Conservation (phyloP, 352 stramenopile genomes). For the Phytophthora megakarya region DNA sequence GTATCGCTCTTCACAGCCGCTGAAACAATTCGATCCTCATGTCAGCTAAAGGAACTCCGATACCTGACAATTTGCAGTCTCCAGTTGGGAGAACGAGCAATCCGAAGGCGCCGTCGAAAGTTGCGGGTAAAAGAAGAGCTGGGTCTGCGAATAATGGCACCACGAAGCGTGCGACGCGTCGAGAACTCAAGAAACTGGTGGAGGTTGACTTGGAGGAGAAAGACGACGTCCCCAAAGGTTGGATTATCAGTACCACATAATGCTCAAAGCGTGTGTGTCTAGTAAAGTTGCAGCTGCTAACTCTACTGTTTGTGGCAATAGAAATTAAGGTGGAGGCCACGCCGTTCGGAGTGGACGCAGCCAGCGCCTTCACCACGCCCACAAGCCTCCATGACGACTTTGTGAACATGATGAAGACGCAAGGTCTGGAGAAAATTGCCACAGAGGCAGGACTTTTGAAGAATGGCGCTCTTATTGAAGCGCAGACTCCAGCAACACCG, state of each 20-base stretch:
- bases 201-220: constrained; percentile 83
- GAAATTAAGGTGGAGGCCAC: constrained; percentile 30
- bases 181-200: constrained; percentile 80
- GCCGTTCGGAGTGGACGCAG: constrained; percentile 49
- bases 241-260: background rate
- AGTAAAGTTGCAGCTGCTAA: background rate
- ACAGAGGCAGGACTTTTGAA: constrained; percentile 79
- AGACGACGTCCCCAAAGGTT: constrained; percentile 50
- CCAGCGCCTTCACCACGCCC: constrained; percentile 47
- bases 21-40: constrained; percentile 20
- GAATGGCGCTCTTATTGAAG: constrained; percentile 68
- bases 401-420: constrained; percentile 85
- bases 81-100: constrained; percentile 41
- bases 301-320: background rate
- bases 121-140: constrained; percentile 48
- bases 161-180: constrained; percentile 64
- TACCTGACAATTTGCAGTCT: constrained; percentile 38
- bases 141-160: constrained; percentile 29
- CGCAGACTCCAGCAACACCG: constrained; percentile 37
- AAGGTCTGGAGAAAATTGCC: constrained; percentile 84
- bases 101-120: constrained; percentile 47
- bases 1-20: background rate
- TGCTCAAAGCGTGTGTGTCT: background rate
- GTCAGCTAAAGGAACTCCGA: constrained; percentile 40
- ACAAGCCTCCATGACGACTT: constrained; percentile 88